A percentile compares a stretch with the other conserved stretches of the same genome.
These are phyloP conservation scores for Pseudogymnoascus sp. DNA, from an alignment of 2,329 filamentous ascomycete genomes.

Conservation along the genomic window DNA sequence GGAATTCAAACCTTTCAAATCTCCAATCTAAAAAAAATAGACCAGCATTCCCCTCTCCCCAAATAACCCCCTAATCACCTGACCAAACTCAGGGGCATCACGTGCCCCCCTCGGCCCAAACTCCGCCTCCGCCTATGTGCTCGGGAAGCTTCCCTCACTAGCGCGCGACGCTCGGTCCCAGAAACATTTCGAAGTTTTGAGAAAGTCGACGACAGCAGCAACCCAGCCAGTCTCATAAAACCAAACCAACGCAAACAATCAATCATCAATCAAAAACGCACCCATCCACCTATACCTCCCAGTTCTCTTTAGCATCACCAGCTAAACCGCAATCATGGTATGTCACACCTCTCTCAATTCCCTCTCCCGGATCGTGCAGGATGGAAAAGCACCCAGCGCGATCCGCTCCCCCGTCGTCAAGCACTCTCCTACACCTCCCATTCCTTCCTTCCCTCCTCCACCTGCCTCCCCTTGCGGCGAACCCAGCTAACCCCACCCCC, in stretches of 20 bases:
- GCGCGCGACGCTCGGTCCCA: slow-evolving; percentile 4
- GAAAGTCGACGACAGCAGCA: background rate
- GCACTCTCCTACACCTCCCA: background rate
- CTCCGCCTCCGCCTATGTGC: background rate
- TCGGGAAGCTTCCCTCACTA: slow-evolving; percentile 3
- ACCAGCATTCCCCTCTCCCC: too few species aligned
- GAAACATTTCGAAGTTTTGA: slow-evolving; percentile 9
- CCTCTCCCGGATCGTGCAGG: too few species aligned
- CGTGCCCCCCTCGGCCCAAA: background rate
- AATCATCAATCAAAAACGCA: background rate
- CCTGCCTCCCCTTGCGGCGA: too few species aligned
- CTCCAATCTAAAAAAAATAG: too few species aligned
- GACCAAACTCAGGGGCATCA: background rate
- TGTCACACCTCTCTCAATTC: background rate
- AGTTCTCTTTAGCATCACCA: background rate
- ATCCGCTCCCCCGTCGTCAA: background rate
- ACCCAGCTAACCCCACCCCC: background rate
- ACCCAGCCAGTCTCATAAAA: background rate
- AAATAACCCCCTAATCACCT: background rate
- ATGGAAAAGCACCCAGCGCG: background rate
- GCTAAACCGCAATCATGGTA: slow-evolving; percentile 9
- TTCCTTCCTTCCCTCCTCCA: background rate
- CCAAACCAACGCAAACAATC: background rate
- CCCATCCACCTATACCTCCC: background rate
- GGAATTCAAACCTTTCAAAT: background rate